Base-by-base conservation (phyloP, 2,329 filamentous ascomycete species). In the Cadophora sp. region DNA sequence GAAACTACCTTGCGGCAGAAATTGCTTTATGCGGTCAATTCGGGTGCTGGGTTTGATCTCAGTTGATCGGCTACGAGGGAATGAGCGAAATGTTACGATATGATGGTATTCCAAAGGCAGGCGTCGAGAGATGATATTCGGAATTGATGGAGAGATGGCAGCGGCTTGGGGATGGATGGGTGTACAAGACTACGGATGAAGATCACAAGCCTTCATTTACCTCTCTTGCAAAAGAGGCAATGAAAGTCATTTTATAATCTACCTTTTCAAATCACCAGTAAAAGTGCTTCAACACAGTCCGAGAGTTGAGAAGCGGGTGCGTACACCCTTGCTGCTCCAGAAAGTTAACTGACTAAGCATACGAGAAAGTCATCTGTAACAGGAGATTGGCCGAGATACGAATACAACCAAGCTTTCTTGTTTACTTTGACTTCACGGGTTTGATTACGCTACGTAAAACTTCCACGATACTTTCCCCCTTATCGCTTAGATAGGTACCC, bases 1-100 rank as follows among this genome's bases (percentile, higher is more conserved):
- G 87, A 89, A 70, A 79, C 82, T 67, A 85, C 83, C 33, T 78
- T 99, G 74, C 89, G 87, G 76, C 86, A 90, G 75, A 98, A 97
- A 81, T 78, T 99, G 68, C 81, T 98, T 62, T 97, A 97, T 79
- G 95, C 95, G 9, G 88, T 97, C 22, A 92, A 92, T 73, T 91
- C 93, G 0, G 94, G 94, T 0, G 95, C 96, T 56, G 95, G 96
- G 0, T 99, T 99, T 79, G 95, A 98, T 82, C 81, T 96, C 30
- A 75, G 73, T 67, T 76, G 56, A 65, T 60, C 30, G 41, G n/a
- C 18, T 20, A 48, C 22, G 7, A 48, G 14, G 41, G 24, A 33
- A 47, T 3, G 33, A 41, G 27, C n/a, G 20, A 58, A 24, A 48
- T 9, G 20, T 36, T 39, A 56, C 18, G 58, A 47, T 22, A n/a